Evolutionary conservation across 441 rosid species (phyloP).

Genomic region (Euphorbia schlechtendalii): DNA sequence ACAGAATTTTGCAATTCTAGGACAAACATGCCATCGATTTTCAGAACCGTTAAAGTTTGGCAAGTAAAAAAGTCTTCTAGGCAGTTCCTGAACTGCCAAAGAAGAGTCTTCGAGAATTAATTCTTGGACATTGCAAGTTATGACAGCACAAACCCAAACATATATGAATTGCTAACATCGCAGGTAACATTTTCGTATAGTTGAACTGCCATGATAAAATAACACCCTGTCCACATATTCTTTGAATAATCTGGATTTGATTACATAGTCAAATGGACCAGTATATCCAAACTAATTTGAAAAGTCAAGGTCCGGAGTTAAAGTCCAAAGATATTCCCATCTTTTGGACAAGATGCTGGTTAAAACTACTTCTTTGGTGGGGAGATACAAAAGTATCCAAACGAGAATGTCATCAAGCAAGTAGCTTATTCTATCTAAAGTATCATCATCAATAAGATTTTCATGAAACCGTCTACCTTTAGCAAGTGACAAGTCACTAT

Average conservation of each 20-base stretch:
- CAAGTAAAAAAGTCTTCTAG: constrained; percentile 5
- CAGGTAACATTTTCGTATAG: not conserved
- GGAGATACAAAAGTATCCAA: not conserved
- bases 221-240: not conserved
- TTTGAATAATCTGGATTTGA: not conserved
- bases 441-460: not conserved
- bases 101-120: not conserved
- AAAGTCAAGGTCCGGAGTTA: not conserved
- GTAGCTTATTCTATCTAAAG: not conserved
- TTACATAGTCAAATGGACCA: not conserved
- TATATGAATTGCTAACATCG: not conserved
- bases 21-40: not conserved
- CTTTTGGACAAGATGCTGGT: not conserved
- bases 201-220: not conserved
- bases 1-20: not conserved
- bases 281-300: not conserved
- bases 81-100: not conserved
- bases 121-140: not conserved
- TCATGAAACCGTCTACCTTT: not conserved
- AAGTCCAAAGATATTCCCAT: not conserved
- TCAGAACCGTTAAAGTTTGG: not conserved
- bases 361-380: not conserved
- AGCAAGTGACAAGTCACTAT: not conserved
- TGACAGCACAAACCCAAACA: not conserved
- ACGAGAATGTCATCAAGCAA: not conserved